A percentile compares a stretch with the other conserved stretches of the same genome.
Conservation (phyloP, 345 rosid species). For the Syzygium jambos region DNA sequence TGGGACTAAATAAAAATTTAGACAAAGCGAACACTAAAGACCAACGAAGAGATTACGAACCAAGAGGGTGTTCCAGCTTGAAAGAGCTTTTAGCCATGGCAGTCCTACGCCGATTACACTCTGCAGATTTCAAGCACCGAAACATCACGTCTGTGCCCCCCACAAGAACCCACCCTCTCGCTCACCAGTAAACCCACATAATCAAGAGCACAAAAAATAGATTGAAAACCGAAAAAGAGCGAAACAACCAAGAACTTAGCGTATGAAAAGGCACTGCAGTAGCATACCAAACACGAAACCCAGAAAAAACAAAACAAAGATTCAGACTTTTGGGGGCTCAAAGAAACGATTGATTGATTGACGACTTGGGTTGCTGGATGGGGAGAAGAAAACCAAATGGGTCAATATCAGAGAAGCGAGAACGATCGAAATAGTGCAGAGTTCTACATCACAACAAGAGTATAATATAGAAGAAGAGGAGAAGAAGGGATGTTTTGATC, state of each 20-base stretch:
- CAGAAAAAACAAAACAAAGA: not conserved
- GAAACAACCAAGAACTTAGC: not conserved
- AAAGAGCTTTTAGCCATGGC: conserved; percentile 60
- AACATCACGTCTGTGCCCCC: conserved; percentile 14
- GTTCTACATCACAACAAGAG: not conserved
- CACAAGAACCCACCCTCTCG: not conserved
- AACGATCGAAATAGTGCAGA: not conserved
- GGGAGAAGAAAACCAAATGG: not conserved
- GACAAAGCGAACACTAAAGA: not conserved
- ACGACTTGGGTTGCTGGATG: not conserved
- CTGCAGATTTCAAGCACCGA: conserved; percentile 44
- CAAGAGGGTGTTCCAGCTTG: conserved; percentile 63
- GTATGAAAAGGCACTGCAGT: not conserved
- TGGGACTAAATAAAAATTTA: not conserved
- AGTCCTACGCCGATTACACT: conserved; percentile 8
- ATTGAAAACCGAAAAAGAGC: not conserved
- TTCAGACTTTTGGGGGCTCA: conserved; percentile 2
- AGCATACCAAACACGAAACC: conserved; percentile 30
- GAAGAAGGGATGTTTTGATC: not conserved
- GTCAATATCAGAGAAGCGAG: conserved; percentile 11
- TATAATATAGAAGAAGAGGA: not conserved
- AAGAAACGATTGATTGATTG: conserved; percentile 7
- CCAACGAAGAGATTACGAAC: conserved; percentile 17
- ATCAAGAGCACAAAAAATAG: not conserved
- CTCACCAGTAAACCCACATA: not conserved